Base-by-base conservation (phyloP, 2,329 filamentous ascomycete genomes). In the Colletotrichum camelliae region DNA sequence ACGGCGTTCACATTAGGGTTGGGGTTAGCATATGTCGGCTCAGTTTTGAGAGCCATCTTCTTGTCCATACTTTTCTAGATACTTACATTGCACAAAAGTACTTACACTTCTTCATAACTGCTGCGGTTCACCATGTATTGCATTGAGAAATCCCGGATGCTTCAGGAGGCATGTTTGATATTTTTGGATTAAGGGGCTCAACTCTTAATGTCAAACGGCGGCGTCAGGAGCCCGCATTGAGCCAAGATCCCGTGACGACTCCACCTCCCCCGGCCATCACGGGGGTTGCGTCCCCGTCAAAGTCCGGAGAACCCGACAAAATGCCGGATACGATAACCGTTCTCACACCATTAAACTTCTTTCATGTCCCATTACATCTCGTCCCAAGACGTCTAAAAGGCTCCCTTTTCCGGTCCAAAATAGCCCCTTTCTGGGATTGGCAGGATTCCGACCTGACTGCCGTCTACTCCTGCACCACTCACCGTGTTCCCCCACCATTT, bases 401-500 rank as follows among this genome's bases (percentile, higher is more conserved):
- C 65, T 9, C 80, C 80, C 69, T 74, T 80, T 37, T 81, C 79
- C 1, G 81, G 81, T 0, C 81, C 81, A 72, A 82, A 82, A 67
- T 80, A 82, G 5, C 80, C 77, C 27, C 79, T 77, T 21, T 77
- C 70, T 2, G 81, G 80, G 9, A 82, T 75, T 1, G 79, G 77
- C 6, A 78, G 70, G 16, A 79, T 75, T 2, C 79, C 79, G 9
- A 76, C 43, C 43, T 79, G 77, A 16, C 72, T 77, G 12, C 81
- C 81, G n/a, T 80, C 79, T 4, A 79, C 65, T 7, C 79, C 79
- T 12, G 72, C 74, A 10, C 69, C 37, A 21, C 74, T 72, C 21
- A 81, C 79, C 13, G 77, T 80, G 77, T 88, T 88, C 1, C 86
- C 86, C 87, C 86, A 88, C 87, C 87, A 88, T 15, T 80, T 81